Percentiles rank a stretch among this genome's conserved stretches.
Evolutionary conservation across 2,329 filamentous ascomycete genomes (phyloP).

Genomic region (Aspergillus uvarum): DNA sequence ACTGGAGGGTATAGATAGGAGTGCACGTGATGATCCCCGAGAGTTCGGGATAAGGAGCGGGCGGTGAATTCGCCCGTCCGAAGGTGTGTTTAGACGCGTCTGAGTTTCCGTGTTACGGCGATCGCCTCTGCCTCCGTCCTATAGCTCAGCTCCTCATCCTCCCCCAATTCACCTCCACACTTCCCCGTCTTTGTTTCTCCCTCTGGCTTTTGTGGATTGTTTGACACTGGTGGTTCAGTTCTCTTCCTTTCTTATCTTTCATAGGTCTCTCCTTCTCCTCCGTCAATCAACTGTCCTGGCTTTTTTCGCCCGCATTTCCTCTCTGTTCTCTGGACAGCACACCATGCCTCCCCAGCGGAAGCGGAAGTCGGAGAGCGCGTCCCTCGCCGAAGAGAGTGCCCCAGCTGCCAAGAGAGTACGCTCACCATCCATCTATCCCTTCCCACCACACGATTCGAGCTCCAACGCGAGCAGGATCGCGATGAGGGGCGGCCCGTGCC

Average conservation of each 20-base stretch:
- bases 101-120: not conserved
- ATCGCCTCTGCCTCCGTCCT: too few relatives aligned
- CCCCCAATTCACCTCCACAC: too few relatives aligned
- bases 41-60: too few relatives aligned
- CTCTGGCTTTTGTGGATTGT: too few relatives aligned
- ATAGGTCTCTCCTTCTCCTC: constrained; percentile 2
- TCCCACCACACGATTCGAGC: not conserved
- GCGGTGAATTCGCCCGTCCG: not conserved
- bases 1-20: too few relatives aligned
- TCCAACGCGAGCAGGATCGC: not conserved
- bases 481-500: not conserved
- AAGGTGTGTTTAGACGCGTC: constrained; percentile 11
- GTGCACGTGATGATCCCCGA: too few relatives aligned
- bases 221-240: too few relatives aligned
- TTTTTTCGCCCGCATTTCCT: constrained; percentile 4
- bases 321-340: constrained; percentile 1
- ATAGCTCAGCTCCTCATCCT: too few relatives aligned
- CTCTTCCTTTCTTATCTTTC: constrained; percentile 7
- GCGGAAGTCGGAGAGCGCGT: constrained; percentile 29
- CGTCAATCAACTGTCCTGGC: constrained; percentile 1
- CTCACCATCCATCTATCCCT: constrained; percentile 7
- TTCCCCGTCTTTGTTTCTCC: too few relatives aligned
- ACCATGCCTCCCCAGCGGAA: constrained; percentile 21
- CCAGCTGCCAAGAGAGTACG: constrained; percentile 27
- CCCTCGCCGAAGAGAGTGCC: constrained; percentile 21